Percentiles rank a stretch among this genome's conserved stretches.
Conservation (phyloP, 352 stramenopile species). For the Globisporangium nagaii region DNA sequence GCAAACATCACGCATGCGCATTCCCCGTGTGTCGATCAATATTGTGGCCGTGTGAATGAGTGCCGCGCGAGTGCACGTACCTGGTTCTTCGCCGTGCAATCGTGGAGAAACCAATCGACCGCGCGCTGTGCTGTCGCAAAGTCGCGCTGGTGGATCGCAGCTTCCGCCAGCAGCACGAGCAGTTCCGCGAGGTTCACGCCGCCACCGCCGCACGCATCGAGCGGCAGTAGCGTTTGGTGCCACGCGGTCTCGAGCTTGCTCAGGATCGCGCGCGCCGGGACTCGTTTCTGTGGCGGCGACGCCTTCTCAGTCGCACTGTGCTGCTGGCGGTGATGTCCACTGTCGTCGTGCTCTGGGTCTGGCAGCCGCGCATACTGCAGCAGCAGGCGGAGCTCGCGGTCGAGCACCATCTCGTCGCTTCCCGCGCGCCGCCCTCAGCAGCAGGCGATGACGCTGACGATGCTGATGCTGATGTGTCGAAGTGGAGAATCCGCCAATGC, state of each 20-base stretch:
- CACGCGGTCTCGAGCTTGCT: constrained; percentile 22
- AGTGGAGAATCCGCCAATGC: too few relatives aligned
- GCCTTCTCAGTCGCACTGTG: neutral
- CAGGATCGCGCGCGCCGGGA: constrained; percentile 30
- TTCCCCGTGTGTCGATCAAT: too few relatives aligned
- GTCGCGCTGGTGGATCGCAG: constrained; percentile 55
- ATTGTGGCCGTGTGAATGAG: too few relatives aligned
- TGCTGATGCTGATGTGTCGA: too few relatives aligned
- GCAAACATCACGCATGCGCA: neutral
- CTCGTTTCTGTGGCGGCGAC: constrained; percentile 3
- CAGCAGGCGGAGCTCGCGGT: constrained; percentile 45
- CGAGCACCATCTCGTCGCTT: constrained; percentile 33
- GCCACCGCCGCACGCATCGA: constrained; percentile 4
- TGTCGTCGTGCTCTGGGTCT: constrained; percentile 20
- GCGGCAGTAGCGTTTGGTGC: constrained; percentile 31
- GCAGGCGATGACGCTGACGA: too few relatives aligned
- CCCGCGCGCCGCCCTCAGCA: too few relatives aligned
- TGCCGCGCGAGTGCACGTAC: too few relatives aligned
- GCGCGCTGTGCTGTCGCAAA: constrained; percentile 49
- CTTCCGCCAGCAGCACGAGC: constrained; percentile 71
- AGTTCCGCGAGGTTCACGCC: constrained; percentile 60
- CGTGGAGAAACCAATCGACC: constrained; percentile 68
- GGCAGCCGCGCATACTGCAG: constrained; percentile 36
- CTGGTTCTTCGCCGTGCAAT: constrained; percentile 69
- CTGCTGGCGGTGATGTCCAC: neutral